Conservation (phyloP, 768 basidiomycete species). For the Suillus tomentosus region DNA sequence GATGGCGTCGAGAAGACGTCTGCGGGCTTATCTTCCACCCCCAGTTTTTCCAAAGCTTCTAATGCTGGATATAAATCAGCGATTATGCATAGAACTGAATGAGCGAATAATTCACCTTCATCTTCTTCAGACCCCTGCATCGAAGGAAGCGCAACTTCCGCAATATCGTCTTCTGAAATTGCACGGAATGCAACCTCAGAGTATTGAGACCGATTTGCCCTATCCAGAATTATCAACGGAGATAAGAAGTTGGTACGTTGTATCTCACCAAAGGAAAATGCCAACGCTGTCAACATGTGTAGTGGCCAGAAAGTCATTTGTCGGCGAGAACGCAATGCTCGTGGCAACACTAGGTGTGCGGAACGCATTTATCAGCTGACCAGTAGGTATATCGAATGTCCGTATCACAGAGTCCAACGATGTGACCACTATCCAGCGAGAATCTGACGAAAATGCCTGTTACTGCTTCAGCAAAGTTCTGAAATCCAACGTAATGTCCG, state of each 20-base stretch:
- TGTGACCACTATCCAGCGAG: constrained; percentile 87
- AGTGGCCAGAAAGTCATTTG: constrained; percentile 94
- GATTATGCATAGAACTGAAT: background rate
- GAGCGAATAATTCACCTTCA: constrained; percentile 52
- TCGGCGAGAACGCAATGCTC: constrained; percentile 90
- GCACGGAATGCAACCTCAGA: constrained; percentile 79
- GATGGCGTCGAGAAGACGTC: constrained; percentile 85
- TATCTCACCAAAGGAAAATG: constrained; percentile 86
- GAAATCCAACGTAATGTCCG: background rate
- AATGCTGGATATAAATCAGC: constrained; percentile 49
- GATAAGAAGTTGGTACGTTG: constrained; percentile 5
- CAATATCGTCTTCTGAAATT: constrained; percentile 74
- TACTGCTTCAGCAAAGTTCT: constrained; percentile 12
- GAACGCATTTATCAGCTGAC: constrained; percentile 90
- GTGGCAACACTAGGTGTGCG: constrained; percentile 85
- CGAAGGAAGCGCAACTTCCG: constrained; percentile 73
- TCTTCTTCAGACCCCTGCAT: constrained; percentile 84
- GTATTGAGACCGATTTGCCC: constrained; percentile 97
- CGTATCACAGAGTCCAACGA: constrained; percentile 91
- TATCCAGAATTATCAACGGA: constrained; percentile 28
- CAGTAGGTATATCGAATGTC: constrained; percentile 95
- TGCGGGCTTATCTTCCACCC: constrained; percentile 56
- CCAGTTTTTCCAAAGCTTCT: constrained; percentile 67
- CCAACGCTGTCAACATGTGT: constrained; percentile 94
- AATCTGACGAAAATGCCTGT: constrained; percentile 93